Conservation (phyloP, 2,329 filamentous ascomycete species). For the Neoarthrinium moseri region DNA sequence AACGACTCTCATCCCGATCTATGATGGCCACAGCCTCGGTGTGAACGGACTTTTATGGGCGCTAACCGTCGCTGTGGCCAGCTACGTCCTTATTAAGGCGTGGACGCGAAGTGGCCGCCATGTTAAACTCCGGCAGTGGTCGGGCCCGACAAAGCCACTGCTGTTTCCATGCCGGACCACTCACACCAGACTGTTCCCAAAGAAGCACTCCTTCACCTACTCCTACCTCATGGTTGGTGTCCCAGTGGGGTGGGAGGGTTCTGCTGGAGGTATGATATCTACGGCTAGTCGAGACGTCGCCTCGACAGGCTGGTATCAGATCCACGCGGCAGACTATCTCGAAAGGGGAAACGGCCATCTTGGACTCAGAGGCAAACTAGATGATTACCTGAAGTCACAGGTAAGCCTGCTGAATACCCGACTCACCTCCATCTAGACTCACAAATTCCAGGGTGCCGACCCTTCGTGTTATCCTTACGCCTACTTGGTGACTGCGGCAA, state of each 20-base stretch:
- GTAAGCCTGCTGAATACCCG: conserved; percentile 34
- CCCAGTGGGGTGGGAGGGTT: conserved; percentile 61
- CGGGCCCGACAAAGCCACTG: conserved; percentile 38
- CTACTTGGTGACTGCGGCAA: conserved; percentile 70
- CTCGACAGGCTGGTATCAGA: conserved; percentile 51
- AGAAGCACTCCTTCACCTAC: conserved; percentile 67
- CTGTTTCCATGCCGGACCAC: conserved; percentile 66
- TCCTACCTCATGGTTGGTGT: conserved; percentile 69
- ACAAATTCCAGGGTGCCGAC: conserved; percentile 49
- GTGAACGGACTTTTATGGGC: too few relatives aligned
- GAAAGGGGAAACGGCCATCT: conserved; percentile 47
- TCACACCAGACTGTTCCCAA: conserved; percentile 66
- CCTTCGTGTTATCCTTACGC: conserved; percentile 62
- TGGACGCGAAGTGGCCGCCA: too few relatives aligned
- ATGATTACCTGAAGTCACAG: conserved; percentile 55
- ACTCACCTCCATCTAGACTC: conserved; percentile 10
- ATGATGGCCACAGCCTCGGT: not conserved
- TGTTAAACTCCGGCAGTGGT: too few relatives aligned
- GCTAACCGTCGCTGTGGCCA: too few relatives aligned
- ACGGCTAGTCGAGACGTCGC: conserved; percentile 25
- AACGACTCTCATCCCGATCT: not conserved
- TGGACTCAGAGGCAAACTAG: conserved; percentile 63
- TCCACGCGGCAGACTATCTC: conserved; percentile 62
- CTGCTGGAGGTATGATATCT: conserved; percentile 56
- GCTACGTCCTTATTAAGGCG: too few relatives aligned